These are phyloP conservation scores for Curvularia hawaiiensis DNA, from an alignment of 2,329 filamentous ascomycete species.

Conservation along the genomic window DNA sequence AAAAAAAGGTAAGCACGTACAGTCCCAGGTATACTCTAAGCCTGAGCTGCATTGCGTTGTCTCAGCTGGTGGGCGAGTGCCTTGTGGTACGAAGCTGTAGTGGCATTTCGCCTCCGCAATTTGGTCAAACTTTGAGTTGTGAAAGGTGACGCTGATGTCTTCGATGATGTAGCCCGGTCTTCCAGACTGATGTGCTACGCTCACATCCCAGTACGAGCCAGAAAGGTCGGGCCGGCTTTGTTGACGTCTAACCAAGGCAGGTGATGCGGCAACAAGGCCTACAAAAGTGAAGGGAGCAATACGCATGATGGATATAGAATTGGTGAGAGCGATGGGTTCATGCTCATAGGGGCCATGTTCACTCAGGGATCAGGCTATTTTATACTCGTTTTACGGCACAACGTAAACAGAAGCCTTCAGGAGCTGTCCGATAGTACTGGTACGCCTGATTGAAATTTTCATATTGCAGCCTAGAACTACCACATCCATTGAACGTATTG, in stretches of 20 bases:
- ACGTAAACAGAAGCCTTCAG: no score
- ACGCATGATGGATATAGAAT: background rate
- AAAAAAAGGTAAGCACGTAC: constrained; percentile 8
- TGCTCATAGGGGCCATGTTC: background rate
- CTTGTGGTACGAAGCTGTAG: constrained; percentile 24
- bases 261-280: background rate
- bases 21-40: constrained; percentile 17
- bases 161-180: constrained; percentile 18
- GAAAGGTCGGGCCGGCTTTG: constrained; percentile 6
- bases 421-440: background rate
- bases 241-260: background rate
- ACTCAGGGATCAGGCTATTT: background rate
- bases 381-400: background rate
- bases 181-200: constrained; percentile 13
- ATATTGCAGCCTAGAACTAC: background rate
- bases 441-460: background rate
- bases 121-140: constrained; percentile 7
- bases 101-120: constrained; percentile 9
- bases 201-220: constrained; percentile 21
- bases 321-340: background rate
- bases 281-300: background rate
- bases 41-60: constrained; percentile 12
- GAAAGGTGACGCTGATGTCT: constrained; percentile 12
- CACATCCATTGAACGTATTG: background rate
- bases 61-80: constrained; percentile 11